Evolutionary conservation across 2,329 filamentous ascomycete genomes (phyloP), one percentile per base, ranked within the genome.

Genomic region (Botrytis fragariae): DNA sequence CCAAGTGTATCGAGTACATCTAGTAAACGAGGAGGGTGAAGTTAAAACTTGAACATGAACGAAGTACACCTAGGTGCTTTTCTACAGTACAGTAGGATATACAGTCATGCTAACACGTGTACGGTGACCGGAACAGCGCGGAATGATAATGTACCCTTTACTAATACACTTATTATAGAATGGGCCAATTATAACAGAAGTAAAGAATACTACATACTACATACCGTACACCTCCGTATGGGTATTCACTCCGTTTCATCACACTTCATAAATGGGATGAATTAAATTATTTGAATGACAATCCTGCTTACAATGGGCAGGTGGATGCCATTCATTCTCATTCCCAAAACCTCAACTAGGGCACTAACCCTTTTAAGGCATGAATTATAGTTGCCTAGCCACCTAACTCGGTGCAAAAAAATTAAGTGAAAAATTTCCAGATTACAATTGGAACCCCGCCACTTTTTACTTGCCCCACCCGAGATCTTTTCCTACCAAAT

Each of bases 401-500:
- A 63, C 61, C 35, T 4, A 35, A 25, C 14, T 18, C 51, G n/a
- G 25, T 16, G 12, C 51, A 57, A 18, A 57, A 54, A 62, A 62
- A 29, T 42, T 20, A 29, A 57, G n/a, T 42, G 35, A 68, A 68
- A 67, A 67, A 68, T 32, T 54, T 64, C 64, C 48, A 39, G 20
- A 42, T 67, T 57, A 68, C 45, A 42, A 51, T 14, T 42, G 37
- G 32, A 42, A 68, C 65, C 65, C 65, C 65, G 37, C 65, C 65
- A 54, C 64, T 54, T 39, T 42, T 57, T 18, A 61, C 45, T 3
- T 61, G 63, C 63, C 71, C 71, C 71, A 69, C 63, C 62, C 59
- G 32, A 69, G 54, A 69, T 60, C 65, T 72, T 72, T 72, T 72
- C 63, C 42, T 70, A 35, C 35, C 65, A 64, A 48, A 71, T 44